These are phyloP conservation scores for Pseudogymnoascus sp. DNA, from an alignment of 2,329 filamentous ascomycete genomes.

Conservation along the genomic window DNA sequence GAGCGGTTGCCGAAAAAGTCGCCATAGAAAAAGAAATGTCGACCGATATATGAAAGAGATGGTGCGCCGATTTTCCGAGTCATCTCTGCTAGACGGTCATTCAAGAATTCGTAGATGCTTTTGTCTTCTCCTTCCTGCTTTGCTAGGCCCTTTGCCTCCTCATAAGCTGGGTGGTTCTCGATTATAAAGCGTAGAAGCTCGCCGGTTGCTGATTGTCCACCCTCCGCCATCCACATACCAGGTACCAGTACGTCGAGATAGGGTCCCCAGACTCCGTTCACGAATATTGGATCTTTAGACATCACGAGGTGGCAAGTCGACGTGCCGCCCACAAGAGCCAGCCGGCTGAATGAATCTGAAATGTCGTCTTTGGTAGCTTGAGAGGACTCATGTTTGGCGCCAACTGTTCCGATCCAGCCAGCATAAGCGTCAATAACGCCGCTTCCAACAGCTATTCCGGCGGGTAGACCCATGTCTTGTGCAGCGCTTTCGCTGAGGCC, in stretches of 20 bases:
- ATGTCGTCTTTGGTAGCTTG: conserved; percentile 69
- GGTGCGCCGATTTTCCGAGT: conserved; percentile 61
- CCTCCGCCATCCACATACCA: conserved; percentile 93
- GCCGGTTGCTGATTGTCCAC: conserved; percentile 91
- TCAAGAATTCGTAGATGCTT: conserved; percentile 93
- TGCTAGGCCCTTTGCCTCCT: conserved; percentile 68
- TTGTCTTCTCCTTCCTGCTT: conserved; percentile 62
- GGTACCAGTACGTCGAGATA: conserved; percentile 92
- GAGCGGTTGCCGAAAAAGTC: conserved; percentile 96
- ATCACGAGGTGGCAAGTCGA: conserved; percentile 97
- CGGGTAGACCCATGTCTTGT: conserved; percentile 70
- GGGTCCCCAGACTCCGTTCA: conserved; percentile 92
- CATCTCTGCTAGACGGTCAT: conserved; percentile 74
- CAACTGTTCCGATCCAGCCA: conserved; percentile 98
- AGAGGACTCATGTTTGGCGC: conserved; percentile 70
- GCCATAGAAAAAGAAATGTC: conserved; percentile 98
- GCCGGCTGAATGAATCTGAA: conserved; percentile 83
- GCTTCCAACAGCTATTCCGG: conserved; percentile 86
- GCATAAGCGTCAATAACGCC: conserved; percentile 98
- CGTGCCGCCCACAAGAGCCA: conserved; percentile 91
- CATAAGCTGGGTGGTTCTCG: conserved; percentile 87
- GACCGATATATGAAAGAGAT: conserved; percentile 72
- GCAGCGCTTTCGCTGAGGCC: conserved; percentile 76
- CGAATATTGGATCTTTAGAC: conserved; percentile 87
- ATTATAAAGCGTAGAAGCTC: conserved; percentile 91